Evolutionary conservation across 352 stramenopile genomes (phyloP), one percentile per base, ranked within the genome.

Genomic region (Phytopythium litorale): DNA sequence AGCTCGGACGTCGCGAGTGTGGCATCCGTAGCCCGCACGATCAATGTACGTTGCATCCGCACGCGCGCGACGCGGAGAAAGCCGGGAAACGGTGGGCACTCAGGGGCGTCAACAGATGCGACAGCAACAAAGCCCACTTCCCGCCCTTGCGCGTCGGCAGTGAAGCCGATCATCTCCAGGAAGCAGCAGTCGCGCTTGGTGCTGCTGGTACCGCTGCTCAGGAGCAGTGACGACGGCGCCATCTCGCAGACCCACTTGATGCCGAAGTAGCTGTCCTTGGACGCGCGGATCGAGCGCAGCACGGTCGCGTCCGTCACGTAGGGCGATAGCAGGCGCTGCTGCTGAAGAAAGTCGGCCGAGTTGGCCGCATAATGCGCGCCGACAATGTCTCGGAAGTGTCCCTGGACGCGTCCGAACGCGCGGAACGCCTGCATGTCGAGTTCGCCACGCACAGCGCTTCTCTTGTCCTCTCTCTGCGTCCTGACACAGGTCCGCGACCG

Each of bases 151-250:
- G 48, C 37, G 38, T 86, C 66, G n/a, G 56, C 67, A 3, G 75
- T 82, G 45, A 70, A 80, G 30, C 77, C 77, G 32, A 84, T 60
- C 68, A 86, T 80, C 52, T 86, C 77, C 38, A 82, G 58, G 52
- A 70, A 82, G 65, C 75, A 86, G 13, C 66, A 62, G 54, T 86
- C 77, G 19, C 73, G 75, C 32, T 68, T 76, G 19, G 68, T 54
- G 7, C 37, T 67, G 52, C 52, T 45, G 35, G 16, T 45, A 33
- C 52, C 52, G 32, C 52, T 33, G 19, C 52, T 46, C 52, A 58
- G 52, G 18, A 48, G 45, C 6, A 59, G 46, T n/a, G 63, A 56
- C 40, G 66, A 43, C 33, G 72, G 68, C 2, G 72, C 66, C 25
- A 75, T 61, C 37, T 76, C 67, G 28, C 55, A 69, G 15, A 82